phyloP scores from a whole-genome alignment of 2,329 filamentous ascomycete genomes.

The Aspergillus sp. region DNA sequence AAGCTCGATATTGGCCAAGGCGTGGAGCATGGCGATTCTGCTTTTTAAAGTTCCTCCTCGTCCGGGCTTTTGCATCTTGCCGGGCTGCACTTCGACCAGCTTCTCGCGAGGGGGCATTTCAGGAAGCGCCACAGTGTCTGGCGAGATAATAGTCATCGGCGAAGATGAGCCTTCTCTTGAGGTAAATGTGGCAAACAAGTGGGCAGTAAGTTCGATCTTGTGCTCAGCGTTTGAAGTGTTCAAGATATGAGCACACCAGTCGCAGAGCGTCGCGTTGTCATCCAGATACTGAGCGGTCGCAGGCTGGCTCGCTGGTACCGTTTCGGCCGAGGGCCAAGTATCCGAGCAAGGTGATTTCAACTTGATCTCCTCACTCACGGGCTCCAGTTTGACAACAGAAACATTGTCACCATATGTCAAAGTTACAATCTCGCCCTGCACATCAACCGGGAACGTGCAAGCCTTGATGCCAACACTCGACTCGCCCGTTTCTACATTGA shows the following conservation, averaged over 20 bases:
- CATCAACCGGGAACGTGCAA: constrained; percentile 51
- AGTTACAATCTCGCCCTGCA: constrained; percentile 41
- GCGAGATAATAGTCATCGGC: constrained; percentile 50
- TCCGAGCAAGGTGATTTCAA: constrained; percentile 37
- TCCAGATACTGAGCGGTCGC: constrained; percentile 39
- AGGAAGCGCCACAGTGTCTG: constrained; percentile 40
- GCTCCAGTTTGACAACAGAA: constrained; percentile 40
- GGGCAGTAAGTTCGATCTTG: constrained; percentile 53
- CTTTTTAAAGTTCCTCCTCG: constrained; percentile 51
- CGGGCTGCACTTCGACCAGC: constrained; percentile 44
- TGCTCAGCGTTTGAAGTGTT: constrained; percentile 52
- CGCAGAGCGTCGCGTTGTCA: constrained; percentile 51
- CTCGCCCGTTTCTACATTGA: constrained; percentile 55
- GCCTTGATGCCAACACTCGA: constrained; percentile 54
- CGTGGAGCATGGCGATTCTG: constrained; percentile 53
- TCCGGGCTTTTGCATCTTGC: constrained; percentile 47
- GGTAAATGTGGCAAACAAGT: constrained; percentile 49
- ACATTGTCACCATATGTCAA: constrained; percentile 37
- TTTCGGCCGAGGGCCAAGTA: not conserved
- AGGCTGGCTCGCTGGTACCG: constrained; percentile 11
- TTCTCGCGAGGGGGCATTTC: constrained; percentile 49
- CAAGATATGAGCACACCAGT: constrained; percentile 54
- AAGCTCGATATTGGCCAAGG: constrained; percentile 54
- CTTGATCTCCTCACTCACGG: constrained; percentile 53
- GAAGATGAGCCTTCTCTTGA: constrained; percentile 43